A percentile compares a stretch with the other conserved stretches of the same genome.
These are phyloP conservation scores for Lepraria neglecta DNA, from an alignment of 495 filamentous ascomycete genomes.

Conservation along the genomic window DNA sequence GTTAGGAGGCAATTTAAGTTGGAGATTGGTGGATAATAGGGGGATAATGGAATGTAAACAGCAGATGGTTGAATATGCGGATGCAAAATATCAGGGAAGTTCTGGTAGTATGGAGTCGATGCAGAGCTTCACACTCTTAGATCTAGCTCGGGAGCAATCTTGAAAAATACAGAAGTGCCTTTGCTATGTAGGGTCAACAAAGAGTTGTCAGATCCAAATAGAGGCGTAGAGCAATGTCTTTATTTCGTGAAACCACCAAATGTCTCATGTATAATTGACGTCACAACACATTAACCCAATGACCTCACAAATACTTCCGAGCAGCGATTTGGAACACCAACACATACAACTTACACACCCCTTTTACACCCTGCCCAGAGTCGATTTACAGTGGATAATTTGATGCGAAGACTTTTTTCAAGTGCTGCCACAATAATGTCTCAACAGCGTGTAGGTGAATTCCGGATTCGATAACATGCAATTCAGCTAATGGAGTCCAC, in stretches of 20 bases:
- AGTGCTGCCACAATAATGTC: slow-evolving; percentile 11
- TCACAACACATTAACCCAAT: not conserved
- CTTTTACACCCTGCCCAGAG: not conserved
- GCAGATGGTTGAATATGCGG: too few species aligned
- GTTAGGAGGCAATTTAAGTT: too few species aligned
- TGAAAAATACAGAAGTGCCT: too few species aligned
- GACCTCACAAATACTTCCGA: slow-evolving; percentile 1
- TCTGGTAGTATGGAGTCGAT: too few species aligned
- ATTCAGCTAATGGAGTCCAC: not conserved
- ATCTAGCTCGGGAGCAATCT: too few species aligned
- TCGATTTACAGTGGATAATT: not conserved
- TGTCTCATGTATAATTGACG: slow-evolving; percentile 10
- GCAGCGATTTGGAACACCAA: not conserved
- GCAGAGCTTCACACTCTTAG: too few species aligned
- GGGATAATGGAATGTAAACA: too few species aligned
- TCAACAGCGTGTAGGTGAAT: slow-evolving; percentile 19
- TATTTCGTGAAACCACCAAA: not conserved
- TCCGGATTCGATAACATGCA: not conserved
- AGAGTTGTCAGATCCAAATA: too few species aligned
- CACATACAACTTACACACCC: not conserved
- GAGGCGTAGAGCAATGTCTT: not conserved
- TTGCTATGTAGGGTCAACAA: too few species aligned
- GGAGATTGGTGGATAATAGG: too few species aligned
- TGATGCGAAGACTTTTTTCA: slow-evolving; percentile 14
- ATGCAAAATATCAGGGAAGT: too few species aligned